These are phyloP conservation scores for Batrachochytrium dendrobatidis DNA, from an alignment of 371 early-diverging fungal genomes.

Conservation along the genomic window DNA sequence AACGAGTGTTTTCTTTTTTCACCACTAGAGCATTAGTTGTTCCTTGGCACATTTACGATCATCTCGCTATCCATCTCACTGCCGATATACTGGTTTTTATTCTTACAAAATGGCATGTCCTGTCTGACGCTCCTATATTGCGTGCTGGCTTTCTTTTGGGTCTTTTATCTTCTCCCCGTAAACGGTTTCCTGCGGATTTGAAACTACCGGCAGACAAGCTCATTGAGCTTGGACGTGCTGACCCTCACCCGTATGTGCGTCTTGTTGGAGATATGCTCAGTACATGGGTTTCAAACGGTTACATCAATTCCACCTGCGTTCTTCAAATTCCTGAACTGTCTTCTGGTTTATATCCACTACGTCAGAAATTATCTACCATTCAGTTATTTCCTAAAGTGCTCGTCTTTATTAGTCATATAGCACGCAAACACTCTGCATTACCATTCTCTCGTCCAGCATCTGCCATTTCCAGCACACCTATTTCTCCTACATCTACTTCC, in stretches of 20 bases:
- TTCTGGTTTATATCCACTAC: not conserved
- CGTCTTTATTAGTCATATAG: not conserved
- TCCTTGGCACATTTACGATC: not conserved
- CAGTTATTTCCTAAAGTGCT: not conserved
- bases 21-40: not conserved
- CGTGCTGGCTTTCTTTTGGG: not conserved
- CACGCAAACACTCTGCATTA: too few species aligned
- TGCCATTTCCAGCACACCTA: not conserved
- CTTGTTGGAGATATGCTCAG: not conserved
- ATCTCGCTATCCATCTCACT: not conserved
- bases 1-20: not conserved
- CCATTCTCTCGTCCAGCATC: not conserved
- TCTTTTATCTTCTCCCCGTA: not conserved
- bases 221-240: too few species aligned
- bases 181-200: not conserved
- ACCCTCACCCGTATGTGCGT: not conserved
- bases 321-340: not conserved
- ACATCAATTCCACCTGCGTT: not conserved
- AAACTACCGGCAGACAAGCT: not conserved
- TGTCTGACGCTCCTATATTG: not conserved
- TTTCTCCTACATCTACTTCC: not conserved
- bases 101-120: not conserved
- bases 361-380: not conserved
- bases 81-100: not conserved
- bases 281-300: not conserved